A percentile compares a stretch with the other conserved stretches of the same genome.
phyloP scores from a whole-genome alignment of 2,329 filamentous ascomycete species.

The Colletotrichum tropicicola region DNA sequence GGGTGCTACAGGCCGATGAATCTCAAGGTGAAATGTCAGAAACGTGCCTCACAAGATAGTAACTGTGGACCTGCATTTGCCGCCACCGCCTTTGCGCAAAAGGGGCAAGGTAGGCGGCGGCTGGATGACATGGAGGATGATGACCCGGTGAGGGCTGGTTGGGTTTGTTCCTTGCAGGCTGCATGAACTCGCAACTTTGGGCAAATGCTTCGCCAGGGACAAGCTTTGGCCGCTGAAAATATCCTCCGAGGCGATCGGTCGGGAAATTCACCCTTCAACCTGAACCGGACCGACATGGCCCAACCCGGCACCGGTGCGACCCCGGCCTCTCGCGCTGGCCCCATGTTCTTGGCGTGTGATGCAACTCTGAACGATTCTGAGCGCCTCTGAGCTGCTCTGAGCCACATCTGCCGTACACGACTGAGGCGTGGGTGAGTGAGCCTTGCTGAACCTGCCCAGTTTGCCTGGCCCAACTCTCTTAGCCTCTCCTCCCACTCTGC shows the following conservation, averaged over 20 bases:
- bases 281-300: background rate
- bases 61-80: conserved; percentile 2
- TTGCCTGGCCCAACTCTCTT: too few relatives aligned
- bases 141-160: too few relatives aligned
- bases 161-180: background rate
- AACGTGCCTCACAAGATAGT: conserved; percentile 12
- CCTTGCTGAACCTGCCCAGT: too few relatives aligned
- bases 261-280: background rate
- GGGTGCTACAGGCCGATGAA: background rate
- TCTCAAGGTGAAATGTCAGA: conserved; percentile 3
- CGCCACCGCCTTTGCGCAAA: background rate
- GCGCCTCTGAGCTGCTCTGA: too few relatives aligned
- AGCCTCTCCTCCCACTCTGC: too few relatives aligned
- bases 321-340: background rate
- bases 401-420: too few relatives aligned
- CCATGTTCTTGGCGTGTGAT: background rate
- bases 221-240: conserved; percentile 2
- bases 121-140: background rate
- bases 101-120: background rate
- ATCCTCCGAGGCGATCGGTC: background rate
- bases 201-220: background rate
- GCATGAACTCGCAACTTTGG: conserved; percentile 1
- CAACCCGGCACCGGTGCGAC: too few relatives aligned
- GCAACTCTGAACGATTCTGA: background rate
- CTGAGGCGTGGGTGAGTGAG: too few relatives aligned